A percentile compares a stretch with the other conserved stretches of the same genome.
phyloP scores from a whole-genome alignment of 116 monocot species.

The Zostera marina region DNA sequence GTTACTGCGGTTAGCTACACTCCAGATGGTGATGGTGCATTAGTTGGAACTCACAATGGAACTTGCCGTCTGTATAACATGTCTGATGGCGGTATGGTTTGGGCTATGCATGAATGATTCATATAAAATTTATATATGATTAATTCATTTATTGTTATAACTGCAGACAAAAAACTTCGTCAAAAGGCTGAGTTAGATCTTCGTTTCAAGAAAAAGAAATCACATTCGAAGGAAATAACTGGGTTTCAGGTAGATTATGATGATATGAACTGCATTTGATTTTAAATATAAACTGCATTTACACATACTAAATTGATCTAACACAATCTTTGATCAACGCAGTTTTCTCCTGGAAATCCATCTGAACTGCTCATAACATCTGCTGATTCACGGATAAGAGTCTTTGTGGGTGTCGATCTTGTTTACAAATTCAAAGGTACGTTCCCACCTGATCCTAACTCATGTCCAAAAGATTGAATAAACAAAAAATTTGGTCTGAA shows the following conservation, averaged over 20 bases:
- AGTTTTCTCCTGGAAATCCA: slow-evolving; percentile 75
- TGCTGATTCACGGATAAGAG: slow-evolving; percentile 83
- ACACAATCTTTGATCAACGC: too few relatives aligned
- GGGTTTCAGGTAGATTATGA: slow-evolving; percentile 96
- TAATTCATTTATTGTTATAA: background rate
- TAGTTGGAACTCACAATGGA: slow-evolving; percentile 94
- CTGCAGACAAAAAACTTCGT: slow-evolving; percentile 52
- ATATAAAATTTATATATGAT: too few relatives aligned
- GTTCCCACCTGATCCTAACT: too few relatives aligned
- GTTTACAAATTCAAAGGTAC: slow-evolving; percentile 94
- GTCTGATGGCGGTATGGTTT: too few relatives aligned
- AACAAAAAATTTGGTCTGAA: too few relatives aligned
- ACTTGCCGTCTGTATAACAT: slow-evolving; percentile 61
- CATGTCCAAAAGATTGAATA: too few relatives aligned
- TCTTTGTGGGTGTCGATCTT: slow-evolving; percentile 52
- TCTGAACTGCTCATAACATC: slow-evolving; percentile 77
- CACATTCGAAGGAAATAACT: slow-evolving; percentile 72
- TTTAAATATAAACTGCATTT: background rate
- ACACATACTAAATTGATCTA: too few relatives aligned
- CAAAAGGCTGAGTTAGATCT: slow-evolving; percentile 62
- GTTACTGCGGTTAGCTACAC: slow-evolving; percentile 86
- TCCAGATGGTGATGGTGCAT: slow-evolving; percentile 84
- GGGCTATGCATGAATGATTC: too few relatives aligned
- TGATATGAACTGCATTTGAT: background rate
- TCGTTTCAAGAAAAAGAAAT: slow-evolving; percentile 55